Evolutionary conservation across 2,329 filamentous ascomycete genomes (phyloP).

Genomic region (Sporothrix humicola): DNA sequence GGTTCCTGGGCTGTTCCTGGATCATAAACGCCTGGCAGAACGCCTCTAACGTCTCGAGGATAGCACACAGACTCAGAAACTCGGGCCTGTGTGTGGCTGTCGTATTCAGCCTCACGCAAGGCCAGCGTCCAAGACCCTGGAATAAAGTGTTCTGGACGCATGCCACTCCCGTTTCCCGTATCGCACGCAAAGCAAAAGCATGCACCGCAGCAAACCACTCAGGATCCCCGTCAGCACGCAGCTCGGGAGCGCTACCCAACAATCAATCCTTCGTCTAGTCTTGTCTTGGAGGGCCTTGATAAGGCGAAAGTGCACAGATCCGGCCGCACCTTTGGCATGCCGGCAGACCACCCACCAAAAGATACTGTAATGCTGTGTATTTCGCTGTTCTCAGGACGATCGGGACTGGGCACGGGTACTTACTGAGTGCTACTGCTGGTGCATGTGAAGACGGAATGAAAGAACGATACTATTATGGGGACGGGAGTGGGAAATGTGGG

Average conservation of each 20-base stretch:
- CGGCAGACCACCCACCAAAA: neutral
- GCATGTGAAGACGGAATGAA: neutral
- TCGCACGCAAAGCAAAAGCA: neutral
- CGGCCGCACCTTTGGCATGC: neutral
- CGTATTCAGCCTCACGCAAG: constrained; percentile 4
- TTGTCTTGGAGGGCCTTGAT: neutral
- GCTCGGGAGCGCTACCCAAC: constrained; percentile 9
- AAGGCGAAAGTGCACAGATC: neutral
- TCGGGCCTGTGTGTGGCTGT: too few relatives aligned
- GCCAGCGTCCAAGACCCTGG: neutral
- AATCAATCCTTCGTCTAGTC: constrained; percentile 1
- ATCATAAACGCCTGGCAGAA: neutral
- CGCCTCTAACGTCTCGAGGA: neutral
- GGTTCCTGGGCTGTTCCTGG: neutral
- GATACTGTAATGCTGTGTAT: neutral
- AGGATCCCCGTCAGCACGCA: neutral
- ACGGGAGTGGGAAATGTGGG: neutral
- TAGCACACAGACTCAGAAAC: neutral
- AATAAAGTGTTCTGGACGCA: constrained; percentile 4
- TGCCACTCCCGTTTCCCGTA: neutral
- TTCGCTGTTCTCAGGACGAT: neutral
- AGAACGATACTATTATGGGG: neutral
- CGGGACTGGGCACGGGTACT: neutral
- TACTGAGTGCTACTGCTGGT: neutral
- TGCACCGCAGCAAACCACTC: neutral